Evolutionary conservation across 2,329 filamentous ascomycete species (phyloP), one percentile per base, ranked within the genome.

Genomic region (Fusarium sulawesiense): DNA sequence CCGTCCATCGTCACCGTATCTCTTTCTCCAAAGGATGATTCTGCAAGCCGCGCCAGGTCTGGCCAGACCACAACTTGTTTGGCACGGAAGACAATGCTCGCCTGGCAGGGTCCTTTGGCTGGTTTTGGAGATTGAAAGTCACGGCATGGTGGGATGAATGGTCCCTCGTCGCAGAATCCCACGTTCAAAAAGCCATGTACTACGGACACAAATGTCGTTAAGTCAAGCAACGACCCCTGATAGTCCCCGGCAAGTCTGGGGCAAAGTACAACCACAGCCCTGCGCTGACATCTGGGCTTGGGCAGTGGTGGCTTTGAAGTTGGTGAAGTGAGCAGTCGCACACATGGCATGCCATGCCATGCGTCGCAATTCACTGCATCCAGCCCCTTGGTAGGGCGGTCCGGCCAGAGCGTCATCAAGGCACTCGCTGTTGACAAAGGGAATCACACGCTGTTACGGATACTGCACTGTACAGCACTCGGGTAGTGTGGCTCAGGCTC

Each of bases 1-100:
- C 73, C 61, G 51, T 61, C 56, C 40, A 75, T 72, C 73, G 73
- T 75, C 73, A 75, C 73, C 73, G 73, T 75, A 69, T 75, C 65
- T 75, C 73, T 66, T 56, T 75, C 73, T 64, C 54, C 46, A 56
- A 50, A 72, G 47, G 58, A 73, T 73, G 70, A 63, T 59, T 69
- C 65, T 74, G 70, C 73, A 68, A 49, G 71, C 66, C 70, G 61
- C 67, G 37, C 37, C 56, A 61, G 44, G 32, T 23, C 37, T 53
- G 69, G 45, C 60, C 45, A 60, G 41, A 41, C 32, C 62, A 65
- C 29, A 65, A 34, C 53, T 65, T 59, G 21, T 30, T 64, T 51
- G 30, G 20, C 46, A 47, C 46, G 62, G 62, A 60, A n/a, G 46
- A 65, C 55, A 47, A 42, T 29, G 62, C 53, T 60, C 46, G 55